A percentile compares a stretch with the other conserved stretches of the same genome.
phyloP scores from a whole-genome alignment of 768 basidiomycete genomes.

The Suillus decipiens region DNA sequence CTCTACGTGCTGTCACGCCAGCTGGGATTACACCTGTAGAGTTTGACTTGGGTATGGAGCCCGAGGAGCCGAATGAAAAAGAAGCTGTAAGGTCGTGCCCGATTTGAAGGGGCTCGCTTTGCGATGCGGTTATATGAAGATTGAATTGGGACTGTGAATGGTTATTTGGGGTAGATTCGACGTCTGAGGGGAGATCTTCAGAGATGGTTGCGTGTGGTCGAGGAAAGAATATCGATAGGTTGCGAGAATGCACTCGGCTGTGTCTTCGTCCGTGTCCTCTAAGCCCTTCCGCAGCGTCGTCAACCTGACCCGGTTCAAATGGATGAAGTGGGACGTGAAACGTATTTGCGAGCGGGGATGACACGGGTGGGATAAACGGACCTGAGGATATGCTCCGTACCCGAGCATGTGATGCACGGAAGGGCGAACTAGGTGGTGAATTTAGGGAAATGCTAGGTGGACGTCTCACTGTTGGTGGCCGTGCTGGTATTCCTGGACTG shows the following conservation, averaged over 20 bases:
- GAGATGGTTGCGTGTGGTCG: constrained; percentile 63
- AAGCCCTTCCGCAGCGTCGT: constrained; percentile 15
- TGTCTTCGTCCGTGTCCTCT: constrained; percentile 46
- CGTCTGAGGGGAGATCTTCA: constrained; percentile 58
- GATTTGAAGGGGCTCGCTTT: constrained; percentile 33
- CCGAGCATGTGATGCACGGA: constrained; percentile 32
- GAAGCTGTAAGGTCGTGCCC: constrained; percentile 48
- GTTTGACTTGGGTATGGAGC: constrained; percentile 37
- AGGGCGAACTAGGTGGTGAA: constrained; percentile 35
- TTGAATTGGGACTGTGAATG: constrained; percentile 16
- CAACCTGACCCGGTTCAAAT: constrained; percentile 19
- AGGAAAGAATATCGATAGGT: constrained; percentile 91
- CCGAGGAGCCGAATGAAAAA: constrained; percentile 51
- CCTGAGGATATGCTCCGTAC: constrained; percentile 37
- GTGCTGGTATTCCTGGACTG: constrained; percentile 25
- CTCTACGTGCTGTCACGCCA: constrained; percentile 43
- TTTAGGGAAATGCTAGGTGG: constrained; percentile 24
- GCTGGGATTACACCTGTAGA: constrained; percentile 18
- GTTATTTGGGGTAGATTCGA: constrained; percentile 43
- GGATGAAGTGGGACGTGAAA: constrained; percentile 30
- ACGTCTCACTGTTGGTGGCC: constrained; percentile 22
- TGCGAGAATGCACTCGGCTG: constrained; percentile 82
- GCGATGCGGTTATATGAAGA: constrained; percentile 45
- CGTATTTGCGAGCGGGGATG: neutral
- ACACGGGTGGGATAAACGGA: constrained; percentile 14